Evolutionary conservation across 805 yeast genomes (phyloP).

Genomic region (Pichia ethanolica): DNA sequence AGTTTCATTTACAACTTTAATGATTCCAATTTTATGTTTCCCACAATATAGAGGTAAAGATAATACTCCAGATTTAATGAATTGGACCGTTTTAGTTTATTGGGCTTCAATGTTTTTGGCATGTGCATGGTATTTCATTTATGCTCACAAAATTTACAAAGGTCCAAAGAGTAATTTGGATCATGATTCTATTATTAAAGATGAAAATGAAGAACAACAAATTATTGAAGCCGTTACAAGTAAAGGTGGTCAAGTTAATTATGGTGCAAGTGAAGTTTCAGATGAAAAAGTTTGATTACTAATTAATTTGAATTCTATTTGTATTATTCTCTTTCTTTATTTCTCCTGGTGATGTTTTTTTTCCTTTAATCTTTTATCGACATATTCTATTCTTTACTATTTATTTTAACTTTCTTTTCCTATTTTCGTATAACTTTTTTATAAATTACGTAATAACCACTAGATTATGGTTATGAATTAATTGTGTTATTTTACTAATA

Average conservation of each 20-base stretch:
- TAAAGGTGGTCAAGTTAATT: slow-evolving; percentile 13
- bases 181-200: slow-evolving; percentile 24
- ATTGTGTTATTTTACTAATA: too few relatives aligned
- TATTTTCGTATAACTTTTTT: too few relatives aligned
- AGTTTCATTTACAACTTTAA: slow-evolving; percentile 40
- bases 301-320: too few relatives aligned
- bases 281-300: slow-evolving; percentile 5
- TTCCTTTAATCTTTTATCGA: background rate
- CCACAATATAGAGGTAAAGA: slow-evolving; percentile 39
- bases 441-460: too few relatives aligned
- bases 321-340: too few relatives aligned
- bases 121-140: slow-evolving; percentile 41
- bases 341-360: background rate
- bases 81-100: slow-evolving; percentile 58
- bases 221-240: slow-evolving; percentile 17
- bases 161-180: slow-evolving; percentile 55
- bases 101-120: slow-evolving; percentile 52
- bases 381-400: too few relatives aligned
- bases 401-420: too few relatives aligned
- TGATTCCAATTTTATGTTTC: slow-evolving; percentile 57
- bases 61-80: slow-evolving; percentile 38
- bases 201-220: slow-evolving; percentile 15
- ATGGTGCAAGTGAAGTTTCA: slow-evolving; percentile 1
- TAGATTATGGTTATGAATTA: too few relatives aligned
- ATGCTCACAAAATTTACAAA: slow-evolving; percentile 51